phyloP scores from a whole-genome alignment of 306 rosid species.

The Biancaea sappan region DNA sequence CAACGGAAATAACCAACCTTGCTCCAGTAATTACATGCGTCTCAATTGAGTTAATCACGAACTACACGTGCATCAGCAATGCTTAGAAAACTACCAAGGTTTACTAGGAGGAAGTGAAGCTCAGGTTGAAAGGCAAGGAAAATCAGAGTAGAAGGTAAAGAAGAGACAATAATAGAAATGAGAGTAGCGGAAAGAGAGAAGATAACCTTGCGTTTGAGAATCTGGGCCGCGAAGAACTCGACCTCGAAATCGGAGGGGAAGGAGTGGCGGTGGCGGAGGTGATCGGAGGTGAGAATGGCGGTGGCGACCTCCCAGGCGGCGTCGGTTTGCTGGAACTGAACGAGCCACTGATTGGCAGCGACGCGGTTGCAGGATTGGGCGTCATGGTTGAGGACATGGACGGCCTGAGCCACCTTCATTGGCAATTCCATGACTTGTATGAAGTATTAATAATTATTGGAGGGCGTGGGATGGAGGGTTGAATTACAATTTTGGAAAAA shows the following conservation, averaged over 20 bases:
- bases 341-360: constrained; percentile 99
- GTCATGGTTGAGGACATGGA: constrained; percentile 89
- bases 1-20: not conserved
- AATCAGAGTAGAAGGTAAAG: not conserved
- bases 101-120: not conserved
- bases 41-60: not conserved
- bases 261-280: constrained; percentile 33
- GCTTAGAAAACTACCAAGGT: not conserved
- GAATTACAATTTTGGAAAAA: not conserved
- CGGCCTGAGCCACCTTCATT: constrained; percentile 89
- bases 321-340: constrained; percentile 91
- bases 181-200: not conserved
- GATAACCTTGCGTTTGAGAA: constrained; percentile 89
- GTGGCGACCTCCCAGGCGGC: constrained; percentile 99
- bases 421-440: constrained; percentile 58
- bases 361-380: constrained; percentile 92
- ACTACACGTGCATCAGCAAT: not conserved
- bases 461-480: not conserved
- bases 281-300: constrained; percentile 76
- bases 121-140: not conserved
- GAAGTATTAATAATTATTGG: too few species aligned
- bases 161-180: not conserved
- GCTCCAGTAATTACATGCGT: not conserved
- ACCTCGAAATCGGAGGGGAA: constrained; percentile 68
- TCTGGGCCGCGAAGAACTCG: constrained; percentile 98